These are phyloP conservation scores for Tuber magnatum DNA, from an alignment of 495 filamentous ascomycete genomes.

Conservation along the genomic window DNA sequence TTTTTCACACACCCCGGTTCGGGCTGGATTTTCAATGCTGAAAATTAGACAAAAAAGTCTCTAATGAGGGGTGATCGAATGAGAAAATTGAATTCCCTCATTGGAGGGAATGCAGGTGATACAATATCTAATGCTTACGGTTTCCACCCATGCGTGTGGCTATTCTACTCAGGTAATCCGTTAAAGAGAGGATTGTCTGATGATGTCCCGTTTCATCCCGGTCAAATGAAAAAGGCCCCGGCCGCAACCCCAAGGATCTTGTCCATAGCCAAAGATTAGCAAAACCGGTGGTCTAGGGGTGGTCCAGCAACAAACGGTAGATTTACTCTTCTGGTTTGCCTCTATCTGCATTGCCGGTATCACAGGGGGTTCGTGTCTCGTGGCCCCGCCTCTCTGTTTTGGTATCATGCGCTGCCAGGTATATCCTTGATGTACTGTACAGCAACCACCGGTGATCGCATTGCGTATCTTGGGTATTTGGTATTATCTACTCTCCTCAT, in stretches of 20 bases:
- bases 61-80: neutral
- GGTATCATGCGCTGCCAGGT: neutral
- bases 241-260: neutral
- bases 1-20: neutral
- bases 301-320: neutral
- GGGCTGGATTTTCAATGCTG: neutral
- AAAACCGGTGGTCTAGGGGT: neutral
- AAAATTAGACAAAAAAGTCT: neutral
- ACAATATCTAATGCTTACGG: neutral
- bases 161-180: neutral
- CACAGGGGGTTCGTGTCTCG: neutral
- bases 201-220: neutral
- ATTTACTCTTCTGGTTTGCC: neutral
- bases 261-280: neutral
- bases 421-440: neutral
- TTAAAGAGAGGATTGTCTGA: neutral
- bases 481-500: neutral
- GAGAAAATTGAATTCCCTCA: neutral
- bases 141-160: neutral
- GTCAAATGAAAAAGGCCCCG: neutral
- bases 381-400: neutral
- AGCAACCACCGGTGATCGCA: neutral
- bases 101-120: neutral
- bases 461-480: neutral
- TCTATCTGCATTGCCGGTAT: neutral